Evolutionary conservation across 2,329 filamentous ascomycete genomes (phyloP), one percentile per base, ranked within the genome.

Genomic region (Dothideomycetes sp.): DNA sequence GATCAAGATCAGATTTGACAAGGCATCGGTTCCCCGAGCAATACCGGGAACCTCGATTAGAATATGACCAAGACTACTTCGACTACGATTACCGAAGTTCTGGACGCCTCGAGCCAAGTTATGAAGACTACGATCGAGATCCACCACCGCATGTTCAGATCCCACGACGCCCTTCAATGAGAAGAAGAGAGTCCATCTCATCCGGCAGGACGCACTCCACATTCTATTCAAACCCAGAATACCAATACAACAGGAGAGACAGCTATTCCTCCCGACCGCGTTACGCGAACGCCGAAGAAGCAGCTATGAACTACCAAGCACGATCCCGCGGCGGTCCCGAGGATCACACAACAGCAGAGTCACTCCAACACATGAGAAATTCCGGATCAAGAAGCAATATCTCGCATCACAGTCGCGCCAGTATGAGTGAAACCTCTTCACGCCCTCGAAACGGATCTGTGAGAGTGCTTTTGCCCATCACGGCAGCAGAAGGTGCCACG

Each of bases 361-460:
- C 29, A 15, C 17, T 40, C 6, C 13, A 17, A 5, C 28, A 33
- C 10, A 12, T 25, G 5, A 12, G 20, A 12, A 16, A 24, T 8
- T 11, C 7, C 12, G 22, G 22, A 16, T 29, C 37, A 4, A 19
- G 15, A 24, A 40, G 37, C 22, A 40, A 24, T 3, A 19, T 24
- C 7, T 24, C 22, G 7, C 22, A 24, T 11, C 37, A 23, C 8
- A 40, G 37, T 22, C 37, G 29, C 16, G 20, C 25, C 37, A 33
- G 37, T 22, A 33, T 40, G 37, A 40, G 37, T 16, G 37, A 40
- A 3, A 24, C 22, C 7, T 18, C 37, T 2, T 40, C 37, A 5
- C 37, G 29, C 12, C 28, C 17, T 8, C 20, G 28, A 20, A 29
- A 40, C n/a, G 37, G 37, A 8, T 32, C 28, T 18, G 29, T 40